phyloP scores from a whole-genome alignment of 2,329 filamentous ascomycete species.

The Stromatinia cepivora region DNA sequence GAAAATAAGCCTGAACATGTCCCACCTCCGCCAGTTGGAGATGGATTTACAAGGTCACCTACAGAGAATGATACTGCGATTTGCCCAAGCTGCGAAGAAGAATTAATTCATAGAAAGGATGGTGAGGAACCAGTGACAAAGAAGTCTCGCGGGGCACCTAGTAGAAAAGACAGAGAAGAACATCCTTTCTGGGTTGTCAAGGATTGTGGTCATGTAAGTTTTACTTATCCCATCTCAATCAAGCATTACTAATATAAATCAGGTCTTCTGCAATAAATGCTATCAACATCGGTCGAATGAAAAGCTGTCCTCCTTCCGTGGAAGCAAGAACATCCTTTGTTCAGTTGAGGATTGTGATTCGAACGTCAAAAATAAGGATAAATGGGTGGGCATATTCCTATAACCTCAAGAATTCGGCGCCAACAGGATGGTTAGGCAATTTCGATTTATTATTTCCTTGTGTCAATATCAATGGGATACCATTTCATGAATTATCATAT shows the following conservation, averaged over 20 bases:
- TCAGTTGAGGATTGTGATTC: constrained; percentile 57
- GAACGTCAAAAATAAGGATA: constrained; percentile 54
- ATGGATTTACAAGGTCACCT: constrained; percentile 81
- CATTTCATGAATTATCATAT: background rate
- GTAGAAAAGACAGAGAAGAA: constrained; percentile 57
- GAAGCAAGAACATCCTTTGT: constrained; percentile 44
- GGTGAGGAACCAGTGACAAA: constrained; percentile 43
- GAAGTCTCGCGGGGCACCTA: constrained; percentile 49
- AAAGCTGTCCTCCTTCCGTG: constrained; percentile 7
- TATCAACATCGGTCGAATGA: constrained; percentile 52
- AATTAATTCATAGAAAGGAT: constrained; percentile 68
- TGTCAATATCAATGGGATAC: background rate
- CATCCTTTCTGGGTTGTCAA: constrained; percentile 92
- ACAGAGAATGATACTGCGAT: constrained; percentile 71
- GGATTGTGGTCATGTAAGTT: constrained; percentile 83
- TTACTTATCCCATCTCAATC: constrained; percentile 16
- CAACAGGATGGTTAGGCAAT: background rate
- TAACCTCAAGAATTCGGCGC: constrained; percentile 23
- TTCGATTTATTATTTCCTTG: background rate
- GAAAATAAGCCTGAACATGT: constrained; percentile 38
- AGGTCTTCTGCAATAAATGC: constrained; percentile 65
- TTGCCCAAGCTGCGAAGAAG: constrained; percentile 83
- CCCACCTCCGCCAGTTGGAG: constrained; percentile 53
- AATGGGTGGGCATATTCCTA: constrained; percentile 62
- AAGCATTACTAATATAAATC: constrained; percentile 31